Conservation (phyloP, 495 filamentous ascomycete species). For the Neurospora terricola region DNA sequence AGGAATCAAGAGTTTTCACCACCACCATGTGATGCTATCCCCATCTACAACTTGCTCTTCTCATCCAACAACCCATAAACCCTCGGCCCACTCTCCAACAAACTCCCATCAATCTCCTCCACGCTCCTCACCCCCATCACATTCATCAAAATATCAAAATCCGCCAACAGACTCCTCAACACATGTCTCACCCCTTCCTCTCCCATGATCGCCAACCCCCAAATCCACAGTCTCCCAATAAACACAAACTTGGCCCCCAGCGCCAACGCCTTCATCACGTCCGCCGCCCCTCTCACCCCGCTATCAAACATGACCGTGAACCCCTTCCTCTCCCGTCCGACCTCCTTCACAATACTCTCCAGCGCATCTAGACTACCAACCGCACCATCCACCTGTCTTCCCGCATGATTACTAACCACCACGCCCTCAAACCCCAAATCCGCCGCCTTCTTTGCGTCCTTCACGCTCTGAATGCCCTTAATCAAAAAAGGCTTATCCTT, state of each 20-base stretch:
- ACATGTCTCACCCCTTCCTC: conserved; percentile 49
- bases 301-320: conserved; percentile 39
- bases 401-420: conserved; percentile 31
- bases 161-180: conserved; percentile 45
- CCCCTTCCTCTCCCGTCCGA: conserved; percentile 26
- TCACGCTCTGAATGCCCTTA: conserved; percentile 28
- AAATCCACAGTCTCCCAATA: conserved; percentile 41
- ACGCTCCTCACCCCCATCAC: conserved; percentile 45
- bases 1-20: background rate
- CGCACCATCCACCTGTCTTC: conserved; percentile 38
- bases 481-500: conserved; percentile 46
- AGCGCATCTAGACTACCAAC: conserved; percentile 33
- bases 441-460: conserved; percentile 25
- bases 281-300: conserved; percentile 37
- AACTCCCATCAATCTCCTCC: conserved; percentile 39
- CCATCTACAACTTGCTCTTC: background rate
- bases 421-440: conserved; percentile 26
- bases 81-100: conserved; percentile 30
- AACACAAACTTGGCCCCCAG: conserved; percentile 44
- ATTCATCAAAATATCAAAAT: conserved; percentile 52
- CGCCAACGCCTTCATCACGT: conserved; percentile 42
- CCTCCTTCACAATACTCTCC: conserved; percentile 38
- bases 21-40: background rate
- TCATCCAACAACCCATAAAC: background rate
- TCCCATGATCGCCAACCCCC: conserved; percentile 42